phyloP scores from a whole-genome alignment of 1,284 basidiomycete species.

The Meripilus lineatus region DNA sequence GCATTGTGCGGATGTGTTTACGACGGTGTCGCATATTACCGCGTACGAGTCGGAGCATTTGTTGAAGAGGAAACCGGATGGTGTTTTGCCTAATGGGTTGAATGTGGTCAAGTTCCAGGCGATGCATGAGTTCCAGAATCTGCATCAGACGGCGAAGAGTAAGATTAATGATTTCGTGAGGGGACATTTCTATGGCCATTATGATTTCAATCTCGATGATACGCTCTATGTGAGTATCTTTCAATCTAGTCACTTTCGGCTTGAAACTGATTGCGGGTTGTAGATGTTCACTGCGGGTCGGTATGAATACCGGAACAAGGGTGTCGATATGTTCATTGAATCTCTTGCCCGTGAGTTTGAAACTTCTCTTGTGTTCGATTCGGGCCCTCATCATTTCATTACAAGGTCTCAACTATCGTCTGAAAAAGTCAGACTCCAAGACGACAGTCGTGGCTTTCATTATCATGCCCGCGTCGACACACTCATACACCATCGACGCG shows the following conservation, averaged over 20 bases:
- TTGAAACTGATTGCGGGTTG: slow-evolving; percentile 10
- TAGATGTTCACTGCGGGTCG: slow-evolving; percentile 97
- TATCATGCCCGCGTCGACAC: slow-evolving; percentile 96
- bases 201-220: slow-evolving; percentile 94
- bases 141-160: slow-evolving; percentile 87
- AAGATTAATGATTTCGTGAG: slow-evolving; percentile 98
- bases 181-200: slow-evolving; percentile 98
- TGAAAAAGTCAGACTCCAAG: slow-evolving; percentile 78
- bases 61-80: slow-evolving; percentile 96
- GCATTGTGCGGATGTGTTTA: slow-evolving; percentile 97
- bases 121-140: slow-evolving; percentile 97
- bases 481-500: slow-evolving; percentile 96
- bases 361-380: no score
- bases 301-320: slow-evolving; percentile 99
- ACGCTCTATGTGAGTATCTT: slow-evolving; percentile 75
- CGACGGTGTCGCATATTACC: slow-evolving; percentile 96
- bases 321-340: slow-evolving; percentile 99
- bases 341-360: slow-evolving; percentile 81
- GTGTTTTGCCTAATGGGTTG: slow-evolving; percentile 95
- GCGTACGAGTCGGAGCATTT: slow-evolving; percentile 96
- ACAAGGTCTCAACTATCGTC: slow-evolving; percentile 77
- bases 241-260: not conserved
- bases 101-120: slow-evolving; percentile 97
- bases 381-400: no score
- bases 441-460: slow-evolving; percentile 95